phyloP scores from a whole-genome alignment of 768 basidiomycete genomes.

The Paxillus rubicundulus region DNA sequence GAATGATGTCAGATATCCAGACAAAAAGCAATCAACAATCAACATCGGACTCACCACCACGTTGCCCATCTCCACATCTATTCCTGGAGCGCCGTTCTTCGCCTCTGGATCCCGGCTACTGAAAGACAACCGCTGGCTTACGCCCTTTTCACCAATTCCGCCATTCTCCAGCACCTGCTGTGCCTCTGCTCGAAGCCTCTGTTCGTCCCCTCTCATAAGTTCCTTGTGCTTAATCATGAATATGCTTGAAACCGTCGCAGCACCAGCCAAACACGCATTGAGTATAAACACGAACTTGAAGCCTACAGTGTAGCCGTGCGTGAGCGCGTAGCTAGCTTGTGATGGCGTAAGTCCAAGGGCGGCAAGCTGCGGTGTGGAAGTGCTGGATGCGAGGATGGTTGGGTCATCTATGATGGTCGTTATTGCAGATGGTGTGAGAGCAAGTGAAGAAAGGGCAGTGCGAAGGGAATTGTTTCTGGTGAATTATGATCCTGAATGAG shows the following conservation, averaged over 20 bases:
- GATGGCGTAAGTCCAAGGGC: slow-evolving; percentile 37
- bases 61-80: not conserved
- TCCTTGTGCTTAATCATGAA: slow-evolving; percentile 63
- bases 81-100: not conserved
- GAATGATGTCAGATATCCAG: no score
- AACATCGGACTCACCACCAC: not conserved
- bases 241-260: slow-evolving; percentile 54
- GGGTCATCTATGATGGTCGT: slow-evolving; percentile 50
- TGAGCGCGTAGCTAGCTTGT: slow-evolving; percentile 43
- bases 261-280: slow-evolving; percentile 51
- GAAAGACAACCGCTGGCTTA: not conserved
- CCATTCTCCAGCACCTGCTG: slow-evolving; percentile 8
- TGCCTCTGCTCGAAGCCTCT: slow-evolving; percentile 42
- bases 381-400: slow-evolving; percentile 29
- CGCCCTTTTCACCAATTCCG: not conserved
- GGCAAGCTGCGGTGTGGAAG: slow-evolving; percentile 31
- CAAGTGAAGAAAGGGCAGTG: slow-evolving; percentile 37
- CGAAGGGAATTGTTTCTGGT: slow-evolving; percentile 48
- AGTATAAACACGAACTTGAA: slow-evolving; percentile 61
- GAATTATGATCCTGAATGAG: not conserved
- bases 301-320: slow-evolving; percentile 53
- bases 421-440: slow-evolving; percentile 38
- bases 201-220: slow-evolving; percentile 56
- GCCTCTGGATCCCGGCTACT: not conserved
- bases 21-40: no score